Base-by-base conservation (phyloP, 2,329 filamentous ascomycete species). In the Diatrype stigma region DNA sequence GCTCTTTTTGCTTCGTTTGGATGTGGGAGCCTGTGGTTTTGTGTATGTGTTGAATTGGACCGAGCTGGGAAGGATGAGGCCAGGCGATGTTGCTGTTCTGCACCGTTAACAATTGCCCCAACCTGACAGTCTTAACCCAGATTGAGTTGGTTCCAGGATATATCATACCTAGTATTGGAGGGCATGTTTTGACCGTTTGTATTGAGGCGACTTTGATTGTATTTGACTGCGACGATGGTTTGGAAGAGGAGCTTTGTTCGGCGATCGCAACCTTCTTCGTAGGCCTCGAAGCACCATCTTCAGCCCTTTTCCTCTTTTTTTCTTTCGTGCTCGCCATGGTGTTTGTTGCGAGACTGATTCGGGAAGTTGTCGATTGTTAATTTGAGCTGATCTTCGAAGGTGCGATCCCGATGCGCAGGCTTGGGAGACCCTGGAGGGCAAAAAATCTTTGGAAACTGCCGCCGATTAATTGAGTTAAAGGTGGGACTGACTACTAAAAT, bases 261-360 rank as follows among this genome's bases (percentile, higher is more conserved):
- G n/a, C n/a, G 38, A 79, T 67, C 45, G 72, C 70, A n/a, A 78
- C 74, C 66, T 81, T 82, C 66, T 76, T 83, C 56, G 77, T 76
- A 22, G 72, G 67, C 50, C 73, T 74, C 2, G 67, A 63, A 2
- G 65, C 60, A 37, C 67, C 62, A 11, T 75, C 73, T 35, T 70
- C 70, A 17, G 70, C 69, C 54, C 77, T 72, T 68, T 84, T 84
- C 51, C 80, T 73, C 67, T 84, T 84, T 63, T 77, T 78, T 51
- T 61, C 67, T 52, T 65, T 71, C 37, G 62, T 51, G 45, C 70
- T 67, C 30, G 67, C 67, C 73, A 76, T 77, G 35, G 22, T 62
- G 32, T 28, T 23, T 35, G 17, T 17, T 21, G 37, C 37, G 17
- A 21, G 19, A 16, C n/a, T 6, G 19, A 3, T 4, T 26, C 19